These are phyloP conservation scores for Ganoderma sp. DNA, from an alignment of 1,284 basidiomycete species.

Conservation along the genomic window DNA sequence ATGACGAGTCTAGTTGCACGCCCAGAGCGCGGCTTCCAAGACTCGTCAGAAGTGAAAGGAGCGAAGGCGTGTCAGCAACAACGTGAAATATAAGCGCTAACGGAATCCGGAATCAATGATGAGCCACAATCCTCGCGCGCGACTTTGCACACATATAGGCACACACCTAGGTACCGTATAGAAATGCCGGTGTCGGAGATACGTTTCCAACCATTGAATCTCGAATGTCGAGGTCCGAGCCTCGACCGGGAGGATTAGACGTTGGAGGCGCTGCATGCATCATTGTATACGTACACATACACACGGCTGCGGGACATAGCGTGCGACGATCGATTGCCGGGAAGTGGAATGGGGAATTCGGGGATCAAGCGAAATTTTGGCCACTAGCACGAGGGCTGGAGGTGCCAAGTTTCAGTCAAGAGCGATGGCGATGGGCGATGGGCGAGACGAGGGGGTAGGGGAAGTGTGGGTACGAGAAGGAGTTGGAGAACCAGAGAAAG, in stretches of 20 bases:
- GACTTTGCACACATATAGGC: background rate
- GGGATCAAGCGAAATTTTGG: constrained; percentile 6
- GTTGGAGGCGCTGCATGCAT: constrained; percentile 7
- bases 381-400: background rate
- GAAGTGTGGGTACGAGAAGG: background rate
- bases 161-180: background rate
- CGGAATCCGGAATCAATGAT: background rate
- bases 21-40: background rate
- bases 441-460: background rate
- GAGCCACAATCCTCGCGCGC: background rate
- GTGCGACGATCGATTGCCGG: constrained; percentile 6
- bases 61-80: background rate
- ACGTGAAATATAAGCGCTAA: background rate
- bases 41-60: background rate
- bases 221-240: background rate
- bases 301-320: constrained; percentile 1
- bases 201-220: background rate
- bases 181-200: background rate
- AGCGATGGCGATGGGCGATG: background rate
- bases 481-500: background rate
- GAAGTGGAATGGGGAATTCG: background rate
- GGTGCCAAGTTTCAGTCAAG: background rate
- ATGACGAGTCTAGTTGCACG: background rate
- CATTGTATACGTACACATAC: constrained; percentile 7
- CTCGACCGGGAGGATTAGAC: background rate